Evolutionary conservation across 2,329 filamentous ascomycete species (phyloP).

Genomic region (Zarea fungicola): DNA sequence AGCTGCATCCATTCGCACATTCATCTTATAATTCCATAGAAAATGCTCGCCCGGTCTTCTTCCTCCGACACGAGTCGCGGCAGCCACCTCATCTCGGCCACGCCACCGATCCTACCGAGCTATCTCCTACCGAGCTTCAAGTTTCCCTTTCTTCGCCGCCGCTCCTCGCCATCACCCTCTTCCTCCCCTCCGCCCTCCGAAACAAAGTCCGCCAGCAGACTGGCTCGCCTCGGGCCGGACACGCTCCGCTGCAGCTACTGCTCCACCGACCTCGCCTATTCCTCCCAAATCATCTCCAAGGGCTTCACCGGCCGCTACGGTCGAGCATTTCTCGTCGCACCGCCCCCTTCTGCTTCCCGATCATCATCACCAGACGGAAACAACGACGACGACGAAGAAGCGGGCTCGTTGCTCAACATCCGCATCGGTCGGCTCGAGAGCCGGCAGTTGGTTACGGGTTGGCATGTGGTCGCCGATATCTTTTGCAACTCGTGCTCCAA

Average conservation of each 20-base stretch:
- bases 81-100: slow-evolving; percentile 34
- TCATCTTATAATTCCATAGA: neutral
- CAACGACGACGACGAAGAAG: slow-evolving; percentile 15
- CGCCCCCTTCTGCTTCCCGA: too few species aligned
- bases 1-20: neutral
- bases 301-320: slow-evolving; percentile 63
- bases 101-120: slow-evolving; percentile 41
- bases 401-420: slow-evolving; percentile 44
- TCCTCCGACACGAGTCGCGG: slow-evolving; percentile 26
- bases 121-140: slow-evolving; percentile 49
- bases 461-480: slow-evolving; percentile 61
- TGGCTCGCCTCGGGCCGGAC: slow-evolving; percentile 44
- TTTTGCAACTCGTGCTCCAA: slow-evolving; percentile 49
- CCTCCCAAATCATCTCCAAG: slow-evolving; percentile 58
- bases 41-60: slow-evolving; percentile 2
- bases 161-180: slow-evolving; percentile 30
- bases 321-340: slow-evolving; percentile 55
- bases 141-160: slow-evolving; percentile 42
- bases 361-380: slow-evolving; percentile 1
- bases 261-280: slow-evolving; percentile 55
- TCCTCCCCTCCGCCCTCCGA: slow-evolving; percentile 23
- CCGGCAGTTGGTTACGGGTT: slow-evolving; percentile 56
- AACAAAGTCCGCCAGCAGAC: slow-evolving; percentile 19
- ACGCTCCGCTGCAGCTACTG: slow-evolving; percentile 56
- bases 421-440: slow-evolving; percentile 49